phyloP scores from a whole-genome alignment of 768 basidiomycete species.

The Pulveroboletus ravenelii region DNA sequence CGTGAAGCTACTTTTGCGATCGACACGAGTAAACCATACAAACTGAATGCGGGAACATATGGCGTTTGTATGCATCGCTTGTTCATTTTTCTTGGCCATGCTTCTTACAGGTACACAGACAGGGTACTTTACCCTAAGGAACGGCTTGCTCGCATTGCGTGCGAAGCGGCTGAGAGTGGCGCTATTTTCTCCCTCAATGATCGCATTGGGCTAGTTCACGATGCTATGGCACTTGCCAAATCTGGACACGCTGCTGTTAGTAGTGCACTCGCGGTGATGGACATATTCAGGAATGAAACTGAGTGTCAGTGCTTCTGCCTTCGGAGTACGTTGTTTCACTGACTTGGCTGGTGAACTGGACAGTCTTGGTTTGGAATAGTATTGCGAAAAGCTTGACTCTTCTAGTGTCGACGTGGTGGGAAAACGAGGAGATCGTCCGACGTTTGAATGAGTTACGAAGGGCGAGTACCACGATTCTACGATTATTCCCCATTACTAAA shows the following conservation, averaged over 20 bases:
- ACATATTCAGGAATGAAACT: constrained; percentile 65
- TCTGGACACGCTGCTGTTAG: constrained; percentile 78
- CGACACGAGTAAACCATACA: constrained; percentile 76
- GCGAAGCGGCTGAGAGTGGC: constrained; percentile 65
- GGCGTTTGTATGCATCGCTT: constrained; percentile 72
- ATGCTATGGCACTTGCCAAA: constrained; percentile 73
- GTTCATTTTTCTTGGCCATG: neutral
- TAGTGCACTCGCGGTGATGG: constrained; percentile 68
- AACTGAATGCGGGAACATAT: constrained; percentile 83
- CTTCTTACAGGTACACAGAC: constrained; percentile 38
- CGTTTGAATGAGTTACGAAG: constrained; percentile 56
- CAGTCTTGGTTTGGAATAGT: constrained; percentile 80
- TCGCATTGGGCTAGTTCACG: constrained; percentile 83
- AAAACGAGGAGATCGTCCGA: constrained; percentile 51
- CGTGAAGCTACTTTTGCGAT: constrained; percentile 65
- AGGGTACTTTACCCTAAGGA: constrained; percentile 85
- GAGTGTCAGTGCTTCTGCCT: constrained; percentile 52
- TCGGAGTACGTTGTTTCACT: neutral
- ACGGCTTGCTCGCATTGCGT: constrained; percentile 70
- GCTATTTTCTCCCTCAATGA: constrained; percentile 77
- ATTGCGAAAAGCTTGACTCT: constrained; percentile 52
- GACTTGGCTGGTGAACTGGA: constrained; percentile 2
- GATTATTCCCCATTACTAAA: neutral
- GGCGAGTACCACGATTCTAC: constrained; percentile 36
- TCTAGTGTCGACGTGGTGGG: constrained; percentile 78